Base-by-base conservation (phyloP, 495 filamentous ascomycete species). In the Penicillium cinerascens region DNA sequence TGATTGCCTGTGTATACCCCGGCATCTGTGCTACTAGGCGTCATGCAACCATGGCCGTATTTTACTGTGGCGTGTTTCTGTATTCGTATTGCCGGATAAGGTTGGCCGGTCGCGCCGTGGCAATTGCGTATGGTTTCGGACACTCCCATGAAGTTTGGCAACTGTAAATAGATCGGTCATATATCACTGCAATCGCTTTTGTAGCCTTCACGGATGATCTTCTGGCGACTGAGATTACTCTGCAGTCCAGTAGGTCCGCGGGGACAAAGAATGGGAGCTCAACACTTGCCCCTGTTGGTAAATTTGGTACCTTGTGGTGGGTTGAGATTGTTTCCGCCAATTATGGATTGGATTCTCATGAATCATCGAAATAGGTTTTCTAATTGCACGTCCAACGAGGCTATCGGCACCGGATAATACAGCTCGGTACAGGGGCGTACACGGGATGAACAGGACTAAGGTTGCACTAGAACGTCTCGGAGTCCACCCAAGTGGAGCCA, bases 1-100 rank as follows among this genome's bases (percentile, higher is more conserved):
- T 41, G 10, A 11, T 26, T 17, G 39, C 38, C 21, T 42, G 25
- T 29, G 33, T 50, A 50, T 43, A 42, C 27, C 47, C 38, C 44
- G 9, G 44, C 35, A 16, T 1, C 23, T 38, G 26, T 15, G 36
- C 20, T 36, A 48, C 40, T 48, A 36, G 46, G 15, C n/a, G 22
- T 37, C 25, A 22, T 40, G 22, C 46, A 33, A 18, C 15, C 38
- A 41, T 41, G 33, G 36, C 46, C 36, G 25, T 26, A 18, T 35
- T 39, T 27, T 5, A 38, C 23, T 27, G 46, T 27, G 10, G 25
- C 40, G 40, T n/a, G 10, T 2, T 9, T 18, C n/a, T 37, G 29
- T 46, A 37, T n/a, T 3, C 3, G 20, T 16, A 37, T 47, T 47
- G 37, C 44, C 29, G 29, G 3, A 33, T 33, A 10, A 13, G 26